These are phyloP conservation scores for Fusarium illudens DNA, from an alignment of 2,329 filamentous ascomycete species.

Conservation along the genomic window DNA sequence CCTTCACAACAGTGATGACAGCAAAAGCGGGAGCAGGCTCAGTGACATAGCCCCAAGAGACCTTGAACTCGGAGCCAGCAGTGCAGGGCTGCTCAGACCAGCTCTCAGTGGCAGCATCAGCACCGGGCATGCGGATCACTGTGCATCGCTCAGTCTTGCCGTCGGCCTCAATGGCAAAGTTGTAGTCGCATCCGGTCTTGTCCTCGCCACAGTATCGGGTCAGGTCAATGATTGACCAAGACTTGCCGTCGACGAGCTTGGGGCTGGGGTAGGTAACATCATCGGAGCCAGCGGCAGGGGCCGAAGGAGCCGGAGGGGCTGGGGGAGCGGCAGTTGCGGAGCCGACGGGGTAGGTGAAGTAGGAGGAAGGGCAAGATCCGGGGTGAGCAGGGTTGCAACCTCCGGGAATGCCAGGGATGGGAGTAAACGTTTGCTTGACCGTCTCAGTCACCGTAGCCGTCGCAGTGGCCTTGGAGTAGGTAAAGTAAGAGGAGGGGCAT, in stretches of 20 bases:
- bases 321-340: background rate
- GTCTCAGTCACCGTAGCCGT: background rate
- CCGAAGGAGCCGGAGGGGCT: background rate
- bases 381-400: conserved; percentile 26
- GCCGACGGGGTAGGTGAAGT: conserved; percentile 5
- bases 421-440: background rate
- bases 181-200: conserved; percentile 28
- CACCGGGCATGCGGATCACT: conserved; percentile 22
- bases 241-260: conserved; percentile 10
- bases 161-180: conserved; percentile 23
- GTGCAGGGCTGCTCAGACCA: conserved; percentile 30
- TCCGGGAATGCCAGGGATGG: conserved; percentile 15
- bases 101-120: conserved; percentile 22
- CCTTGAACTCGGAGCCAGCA: conserved; percentile 11
- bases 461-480: background rate
- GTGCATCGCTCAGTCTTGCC: conserved; percentile 30
- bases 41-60: conserved; percentile 32
- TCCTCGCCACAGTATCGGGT: conserved; percentile 29
- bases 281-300: background rate
- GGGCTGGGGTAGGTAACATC: conserved; percentile 13
- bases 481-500: conserved; percentile 14
- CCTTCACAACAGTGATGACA: conserved; percentile 24
- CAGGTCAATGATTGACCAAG: conserved; percentile 22
- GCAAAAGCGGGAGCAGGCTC: conserved; percentile 30
- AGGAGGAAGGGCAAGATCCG: conserved; percentile 20